These are phyloP conservation scores for Keqinozyma sinolaborantium DNA, from an alignment of 1,139 yeast species.

Conservation along the genomic window DNA sequence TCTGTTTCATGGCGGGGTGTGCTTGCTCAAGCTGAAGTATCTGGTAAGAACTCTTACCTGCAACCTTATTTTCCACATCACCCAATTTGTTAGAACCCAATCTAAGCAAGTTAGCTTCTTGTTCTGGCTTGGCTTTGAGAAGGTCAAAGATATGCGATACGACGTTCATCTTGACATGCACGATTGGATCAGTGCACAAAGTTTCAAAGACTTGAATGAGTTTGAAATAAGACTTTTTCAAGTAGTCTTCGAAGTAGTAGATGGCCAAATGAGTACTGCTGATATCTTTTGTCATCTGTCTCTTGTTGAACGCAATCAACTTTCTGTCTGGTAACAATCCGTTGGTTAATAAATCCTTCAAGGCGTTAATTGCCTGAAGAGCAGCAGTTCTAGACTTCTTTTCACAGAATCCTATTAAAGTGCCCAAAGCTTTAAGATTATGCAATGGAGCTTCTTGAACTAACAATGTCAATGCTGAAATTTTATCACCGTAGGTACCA, in stretches of 20 bases:
- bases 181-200: constrained; percentile 87
- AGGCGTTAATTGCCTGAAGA: constrained; percentile 82
- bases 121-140: constrained; percentile 87
- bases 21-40: constrained; percentile 79
- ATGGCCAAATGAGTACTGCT: constrained; percentile 57
- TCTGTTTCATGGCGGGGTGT: constrained; percentile 93
- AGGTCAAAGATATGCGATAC: constrained; percentile 77
- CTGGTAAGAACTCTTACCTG: constrained; percentile 84
- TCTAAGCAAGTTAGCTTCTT: constrained; percentile 85
- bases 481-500: constrained; percentile 95
- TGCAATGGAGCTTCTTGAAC: constrained; percentile 95
- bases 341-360: constrained; percentile 79
- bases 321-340: constrained; percentile 87
- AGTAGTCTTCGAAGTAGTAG: constrained; percentile 85
- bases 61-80: constrained; percentile 85
- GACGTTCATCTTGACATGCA: constrained; percentile 79
- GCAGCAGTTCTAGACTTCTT: constrained; percentile 95
- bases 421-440: constrained; percentile 79
- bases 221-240: constrained; percentile 72
- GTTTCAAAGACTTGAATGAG: constrained; percentile 68
- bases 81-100: constrained; percentile 93
- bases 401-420: constrained; percentile 71
- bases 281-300: constrained; percentile 52
- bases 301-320: constrained; percentile 75
- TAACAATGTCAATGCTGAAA: constrained; percentile 87